Base-by-base conservation (phyloP, 164 flowering plant genomes). In the Annona squamosa region DNA sequence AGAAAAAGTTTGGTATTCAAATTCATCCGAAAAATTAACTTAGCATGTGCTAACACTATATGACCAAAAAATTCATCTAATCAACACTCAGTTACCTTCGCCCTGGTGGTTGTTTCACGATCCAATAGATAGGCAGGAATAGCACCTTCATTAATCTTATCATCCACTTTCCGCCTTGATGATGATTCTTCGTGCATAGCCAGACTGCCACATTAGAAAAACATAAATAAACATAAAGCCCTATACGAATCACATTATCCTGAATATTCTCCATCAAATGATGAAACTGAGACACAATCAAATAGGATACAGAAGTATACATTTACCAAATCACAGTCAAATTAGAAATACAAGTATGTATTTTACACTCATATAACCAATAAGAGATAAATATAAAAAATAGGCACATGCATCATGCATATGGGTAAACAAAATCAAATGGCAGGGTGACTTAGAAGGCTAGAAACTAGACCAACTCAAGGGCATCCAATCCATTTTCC, bases 61-160 rank as follows among this genome's bases (percentile, higher is more conserved):
- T 63, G 44, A 72, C 46, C 12, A 13, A 47, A 17, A 44, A 45
- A 48, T 3, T 1, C 48, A 43, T 17, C 42, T 41, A 48, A 57
- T 16, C 66, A 4, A 12, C 16, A 59, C 18, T 5, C 16, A 18
- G 72, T 46, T 75, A 91, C 98, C 89, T 93, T 95, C 45, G 97
- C 97, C 61, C 99, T 88, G 9, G 94, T 81, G 9, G 99, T 93
- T 47, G 83, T 79, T 71, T 95, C 99, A 90, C 99, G 99, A 79
- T 93, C 99, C 65, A 95, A 82, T 63, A 95, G 87, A 82, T 90
- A 95, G 10, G 97, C 90, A 74, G 99, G 99, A 73, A 89, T 69
- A 78, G 98, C 99, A 69, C 99, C 99, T 12, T 93, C 94, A 2
- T 86, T 85, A 56, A 90, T 95, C 63, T 91, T 80, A 66, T 95